Percentiles rank a stretch among this genome's conserved stretches.
These are phyloP conservation scores for Hanseniaspora uvarum DNA, from an alignment of 1,139 yeast genomes.

Conservation along the genomic window DNA sequence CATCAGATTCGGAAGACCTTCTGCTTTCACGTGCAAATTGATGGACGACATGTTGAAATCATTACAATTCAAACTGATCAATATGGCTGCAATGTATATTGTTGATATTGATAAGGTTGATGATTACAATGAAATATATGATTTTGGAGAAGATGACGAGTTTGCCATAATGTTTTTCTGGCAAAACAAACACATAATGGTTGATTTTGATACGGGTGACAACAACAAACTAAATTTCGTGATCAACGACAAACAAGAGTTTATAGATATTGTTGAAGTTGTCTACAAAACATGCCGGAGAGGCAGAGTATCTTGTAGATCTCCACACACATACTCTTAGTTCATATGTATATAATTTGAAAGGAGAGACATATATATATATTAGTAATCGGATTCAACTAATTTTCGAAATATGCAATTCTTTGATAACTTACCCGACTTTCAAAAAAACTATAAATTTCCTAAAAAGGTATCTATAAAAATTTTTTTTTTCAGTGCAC, in stretches of 20 bases:
- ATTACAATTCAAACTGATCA: conserved; percentile 72
- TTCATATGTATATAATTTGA: background rate
- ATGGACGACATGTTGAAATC: conserved; percentile 80
- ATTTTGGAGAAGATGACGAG: conserved; percentile 60
- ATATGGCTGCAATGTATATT: conserved; percentile 77
- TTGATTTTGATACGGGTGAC: conserved; percentile 97
- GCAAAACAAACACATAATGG: conserved; percentile 92
- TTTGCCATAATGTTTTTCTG: conserved; percentile 88
- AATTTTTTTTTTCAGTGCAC: background rate
- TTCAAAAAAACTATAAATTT: too few species aligned
- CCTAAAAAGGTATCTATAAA: background rate
- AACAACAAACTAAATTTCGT: conserved; percentile 83
- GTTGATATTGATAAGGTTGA: conserved; percentile 85
- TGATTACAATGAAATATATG: conserved; percentile 89
- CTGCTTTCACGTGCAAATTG: conserved; percentile 67
- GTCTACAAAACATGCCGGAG: conserved; percentile 83
- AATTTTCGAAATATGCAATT: background rate
- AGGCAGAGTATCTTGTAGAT: conserved; percentile 83
- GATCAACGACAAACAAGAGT: conserved; percentile 71
- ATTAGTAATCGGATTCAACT: background rate
- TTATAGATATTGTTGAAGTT: conserved; percentile 84
- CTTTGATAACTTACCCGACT: background rate
- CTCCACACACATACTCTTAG: conserved; percentile 45
- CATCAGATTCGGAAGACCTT: conserved; percentile 75
- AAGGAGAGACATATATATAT: background rate